These are phyloP conservation scores for Cercospora sojina DNA, from an alignment of 2,329 filamentous ascomycete genomes.

Conservation along the genomic window DNA sequence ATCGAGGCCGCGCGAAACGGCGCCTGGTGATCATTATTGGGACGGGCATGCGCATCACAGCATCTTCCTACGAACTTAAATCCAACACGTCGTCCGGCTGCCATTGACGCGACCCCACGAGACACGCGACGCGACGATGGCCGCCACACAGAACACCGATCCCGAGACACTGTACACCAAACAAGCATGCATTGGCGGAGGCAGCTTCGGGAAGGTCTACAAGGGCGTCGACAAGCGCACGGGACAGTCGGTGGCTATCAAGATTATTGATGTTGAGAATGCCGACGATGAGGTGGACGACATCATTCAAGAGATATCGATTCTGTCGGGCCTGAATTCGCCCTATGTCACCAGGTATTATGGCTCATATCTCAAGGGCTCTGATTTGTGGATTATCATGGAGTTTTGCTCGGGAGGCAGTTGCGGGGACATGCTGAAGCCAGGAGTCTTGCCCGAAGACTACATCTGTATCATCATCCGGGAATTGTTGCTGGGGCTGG, in stretches of 20 bases:
- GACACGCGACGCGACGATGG: constrained; percentile 23
- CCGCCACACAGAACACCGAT: constrained; percentile 56
- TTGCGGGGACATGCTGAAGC: constrained; percentile 93
- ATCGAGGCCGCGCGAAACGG: background rate
- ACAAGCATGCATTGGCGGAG: constrained; percentile 71
- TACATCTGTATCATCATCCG: constrained; percentile 95
- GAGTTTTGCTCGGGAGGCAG: constrained; percentile 97
- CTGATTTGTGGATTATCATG: constrained; percentile 99
- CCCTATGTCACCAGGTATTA: constrained; percentile 98
- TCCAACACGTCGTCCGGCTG: background rate
- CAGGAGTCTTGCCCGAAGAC: constrained; percentile 84
- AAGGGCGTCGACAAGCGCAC: constrained; percentile 96
- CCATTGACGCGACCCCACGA: constrained; percentile 10
- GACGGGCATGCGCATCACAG: background rate
- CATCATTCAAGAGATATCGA: constrained; percentile 98
- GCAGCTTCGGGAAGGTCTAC: constrained; percentile 98
- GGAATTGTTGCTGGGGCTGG: constrained; percentile 83
- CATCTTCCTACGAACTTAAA: constrained; percentile 2
- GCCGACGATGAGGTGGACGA: constrained; percentile 99
- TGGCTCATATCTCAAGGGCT: constrained; percentile 92
- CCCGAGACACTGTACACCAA: constrained; percentile 92
- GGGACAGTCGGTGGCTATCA: constrained; percentile 93
- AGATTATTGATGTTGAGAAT: constrained; percentile 97
- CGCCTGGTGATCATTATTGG: background rate
- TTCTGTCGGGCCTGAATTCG: constrained; percentile 91